Evolutionary conservation across 1,284 basidiomycete species (phyloP), one percentile per base, ranked within the genome.

Genomic region (Irpex rosettiformis): DNA sequence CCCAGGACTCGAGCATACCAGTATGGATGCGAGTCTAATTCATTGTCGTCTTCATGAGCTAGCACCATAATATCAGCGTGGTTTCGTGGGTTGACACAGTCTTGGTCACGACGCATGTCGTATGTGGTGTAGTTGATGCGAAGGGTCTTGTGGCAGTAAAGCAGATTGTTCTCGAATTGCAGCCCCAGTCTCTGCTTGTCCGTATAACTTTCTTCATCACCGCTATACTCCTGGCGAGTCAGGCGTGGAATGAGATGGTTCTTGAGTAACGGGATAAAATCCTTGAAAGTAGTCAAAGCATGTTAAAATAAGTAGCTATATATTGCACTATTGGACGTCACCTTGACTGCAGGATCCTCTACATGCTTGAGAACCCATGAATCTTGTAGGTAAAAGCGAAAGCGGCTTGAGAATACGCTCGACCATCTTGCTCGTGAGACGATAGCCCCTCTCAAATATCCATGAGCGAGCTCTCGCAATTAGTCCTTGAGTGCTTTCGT

Each of bases 41-140:
- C 16, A 27, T 28, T 25, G 28, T 52, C 11, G 24, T 58, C 58
- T 3, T 61, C 60, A 3, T 56, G 49, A 2, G 67, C 52, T 6
- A 66, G 60, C 3, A 73, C 56, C 65, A 77, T 72, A 40, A 76
- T 58, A 28, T 71, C 66, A 33, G 59, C 22, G 24, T 68, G 61
- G 0, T 64, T 64, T 1, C 45, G 49, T 0, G 73, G 70, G 58
- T 76, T 74, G 30, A 79, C 63, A 3, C 64, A 60, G 58, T 78
- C 77, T 60, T 74, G 68, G 7, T 62, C 67, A 1, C 69, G 68
- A 5, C 58, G 67, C n/a, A 74, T 57, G 57, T 75, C 68, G 52
- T 75, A 75, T 0, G 69, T 66, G 1, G 72, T 74, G 54, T 71
- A 72, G 58, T 73, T 70, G 52, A 74, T 37, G 0, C 59, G 62